Evolutionary conservation across 1,284 basidiomycete genomes (phyloP).

Genomic region (Veloporphyrellus conicus): DNA sequence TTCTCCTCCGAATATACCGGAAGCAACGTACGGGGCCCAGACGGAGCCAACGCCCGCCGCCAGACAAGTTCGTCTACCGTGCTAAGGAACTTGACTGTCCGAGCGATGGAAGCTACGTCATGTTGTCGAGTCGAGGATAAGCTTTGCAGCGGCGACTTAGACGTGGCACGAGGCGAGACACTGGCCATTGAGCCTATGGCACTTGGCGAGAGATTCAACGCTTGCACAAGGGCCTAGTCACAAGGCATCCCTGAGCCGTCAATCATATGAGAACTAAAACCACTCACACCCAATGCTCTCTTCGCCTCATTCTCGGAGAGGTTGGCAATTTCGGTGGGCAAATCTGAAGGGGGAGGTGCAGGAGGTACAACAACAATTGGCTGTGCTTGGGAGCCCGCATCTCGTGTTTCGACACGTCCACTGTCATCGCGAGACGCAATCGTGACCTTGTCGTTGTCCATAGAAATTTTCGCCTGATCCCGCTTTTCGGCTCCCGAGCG

Average conservation of each 20-base stretch:
- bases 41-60: slow-evolving; percentile 17
- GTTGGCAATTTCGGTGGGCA: slow-evolving; percentile 12
- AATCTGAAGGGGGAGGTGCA: not conserved
- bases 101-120: slow-evolving; percentile 22
- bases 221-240: slow-evolving; percentile 11
- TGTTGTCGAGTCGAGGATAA: slow-evolving; percentile 8
- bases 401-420: not conserved
- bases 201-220: slow-evolving; percentile 13
- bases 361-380: not conserved
- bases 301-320: slow-evolving; percentile 26
- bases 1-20: slow-evolving; percentile 29
- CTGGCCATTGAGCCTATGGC: slow-evolving; percentile 1
- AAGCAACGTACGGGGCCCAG: slow-evolving; percentile 12
- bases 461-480: not conserved
- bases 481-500: slow-evolving; percentile 9
- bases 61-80: slow-evolving; percentile 30
- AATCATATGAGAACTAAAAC: not conserved
- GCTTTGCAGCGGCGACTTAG: not conserved
- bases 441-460: slow-evolving; percentile 1
- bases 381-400: not conserved
- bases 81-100: slow-evolving; percentile 25
- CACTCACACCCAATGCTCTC: slow-evolving; percentile 20
- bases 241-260: not conserved
- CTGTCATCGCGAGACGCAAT: not conserved
- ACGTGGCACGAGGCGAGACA: not conserved